These are phyloP conservation scores for Geosmithia putterillii DNA, from an alignment of 2,329 filamentous ascomycete genomes.

Conservation along the genomic window DNA sequence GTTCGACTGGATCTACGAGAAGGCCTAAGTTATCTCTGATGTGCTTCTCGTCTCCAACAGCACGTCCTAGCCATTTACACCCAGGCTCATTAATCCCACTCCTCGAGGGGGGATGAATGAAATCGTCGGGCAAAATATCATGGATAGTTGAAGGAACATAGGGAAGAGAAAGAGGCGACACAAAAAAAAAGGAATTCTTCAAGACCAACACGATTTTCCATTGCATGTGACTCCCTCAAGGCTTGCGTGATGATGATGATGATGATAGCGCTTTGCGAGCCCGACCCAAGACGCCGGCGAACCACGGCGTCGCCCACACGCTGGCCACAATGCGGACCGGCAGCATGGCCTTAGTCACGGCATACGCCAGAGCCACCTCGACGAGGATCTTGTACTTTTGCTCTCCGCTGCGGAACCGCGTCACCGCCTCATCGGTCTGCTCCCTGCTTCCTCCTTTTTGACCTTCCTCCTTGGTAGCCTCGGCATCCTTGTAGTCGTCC, in stretches of 20 bases:
- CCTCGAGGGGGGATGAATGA: neutral
- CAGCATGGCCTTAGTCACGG: conserved; percentile 75
- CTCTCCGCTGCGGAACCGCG: conserved; percentile 25
- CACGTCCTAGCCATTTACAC: neutral
- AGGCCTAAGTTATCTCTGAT: conserved; percentile 35
- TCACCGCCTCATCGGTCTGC: conserved; percentile 15
- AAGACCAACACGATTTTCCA: neutral
- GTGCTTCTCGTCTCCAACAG: neutral
- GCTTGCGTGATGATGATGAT: conserved; percentile 1
- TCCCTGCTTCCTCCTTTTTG: neutral
- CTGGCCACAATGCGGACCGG: conserved; percentile 66
- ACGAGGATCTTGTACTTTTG: conserved; percentile 44
- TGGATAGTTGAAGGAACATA: neutral
- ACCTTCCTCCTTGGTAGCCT: neutral
- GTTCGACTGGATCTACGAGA: conserved; percentile 97
- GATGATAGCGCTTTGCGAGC: conserved; percentile 1
- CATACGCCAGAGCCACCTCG: conserved; percentile 78
- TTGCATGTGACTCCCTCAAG: neutral
- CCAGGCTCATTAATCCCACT: neutral
- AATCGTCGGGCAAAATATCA: neutral
- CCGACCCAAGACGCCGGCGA: conserved; percentile 55
- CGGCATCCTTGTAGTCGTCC: conserved; percentile 11
- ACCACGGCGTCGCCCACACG: conserved; percentile 86
- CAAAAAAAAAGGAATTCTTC: neutral
- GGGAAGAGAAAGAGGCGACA: neutral